Percentiles rank a stretch among this genome's conserved stretches.
These are phyloP conservation scores for Oryza longistaminata DNA, from an alignment of 176 grass and related monocot species.

Conservation along the genomic window DNA sequence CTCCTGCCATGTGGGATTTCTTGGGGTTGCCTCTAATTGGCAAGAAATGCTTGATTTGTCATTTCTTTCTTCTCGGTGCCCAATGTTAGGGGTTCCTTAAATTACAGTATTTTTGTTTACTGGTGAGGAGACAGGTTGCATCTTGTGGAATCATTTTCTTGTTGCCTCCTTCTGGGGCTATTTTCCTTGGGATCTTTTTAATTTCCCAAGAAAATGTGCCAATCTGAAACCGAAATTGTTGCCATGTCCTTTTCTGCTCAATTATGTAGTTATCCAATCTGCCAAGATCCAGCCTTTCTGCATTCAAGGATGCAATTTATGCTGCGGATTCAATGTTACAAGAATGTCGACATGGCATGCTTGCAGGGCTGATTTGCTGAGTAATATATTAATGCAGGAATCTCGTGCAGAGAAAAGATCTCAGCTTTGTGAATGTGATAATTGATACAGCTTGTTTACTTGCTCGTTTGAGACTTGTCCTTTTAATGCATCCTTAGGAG, in stretches of 20 bases:
- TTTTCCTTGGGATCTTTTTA: not conserved
- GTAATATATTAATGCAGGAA: not conserved
- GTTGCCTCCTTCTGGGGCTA: not conserved
- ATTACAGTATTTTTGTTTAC: not conserved
- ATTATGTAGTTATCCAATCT: not conserved
- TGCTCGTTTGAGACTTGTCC: not conserved
- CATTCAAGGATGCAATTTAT: not conserved
- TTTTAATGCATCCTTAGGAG: not conserved
- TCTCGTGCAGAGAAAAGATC: not conserved
- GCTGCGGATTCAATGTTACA: not conserved
- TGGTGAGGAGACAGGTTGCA: not conserved
- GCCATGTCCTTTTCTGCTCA: not conserved
- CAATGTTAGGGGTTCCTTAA: conserved; percentile 18
- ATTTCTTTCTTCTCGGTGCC: conserved; percentile 25
- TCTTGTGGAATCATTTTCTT: conserved; percentile 23
- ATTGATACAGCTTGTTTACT: not conserved
- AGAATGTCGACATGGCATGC: not conserved
- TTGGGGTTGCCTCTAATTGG: conserved; percentile 23
- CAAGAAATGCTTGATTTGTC: conserved; percentile 8
- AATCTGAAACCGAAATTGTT: not conserved
- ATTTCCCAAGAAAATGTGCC: not conserved
- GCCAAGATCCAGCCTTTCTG: conserved; percentile 28
- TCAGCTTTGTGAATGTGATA: conserved; percentile 3
- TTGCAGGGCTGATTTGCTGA: not conserved
- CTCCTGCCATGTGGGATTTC: conserved; percentile 34